These are phyloP conservation scores for Leccinum sublutescens DNA, from an alignment of 768 basidiomycete species.

Conservation along the genomic window DNA sequence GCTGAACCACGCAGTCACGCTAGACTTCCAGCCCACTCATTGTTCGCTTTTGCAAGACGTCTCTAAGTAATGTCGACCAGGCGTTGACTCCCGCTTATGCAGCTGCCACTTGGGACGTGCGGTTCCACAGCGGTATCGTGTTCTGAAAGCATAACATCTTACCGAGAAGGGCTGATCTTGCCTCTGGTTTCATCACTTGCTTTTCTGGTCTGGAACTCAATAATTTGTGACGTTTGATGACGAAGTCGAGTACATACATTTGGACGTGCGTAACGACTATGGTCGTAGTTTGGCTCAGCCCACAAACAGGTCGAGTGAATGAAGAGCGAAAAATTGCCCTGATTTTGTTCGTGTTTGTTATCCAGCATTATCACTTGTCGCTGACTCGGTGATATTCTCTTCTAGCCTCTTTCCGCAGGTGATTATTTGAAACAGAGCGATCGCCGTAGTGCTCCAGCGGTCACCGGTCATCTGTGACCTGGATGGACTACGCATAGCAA, in stretches of 20 bases:
- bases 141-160: not conserved
- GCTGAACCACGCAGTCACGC: not conserved
- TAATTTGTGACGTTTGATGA: slow-evolving; percentile 14
- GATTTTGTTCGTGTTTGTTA: slow-evolving; percentile 9
- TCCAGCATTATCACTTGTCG: too few relatives aligned
- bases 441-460: not conserved
- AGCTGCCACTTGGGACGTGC: not conserved
- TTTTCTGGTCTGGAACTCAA: slow-evolving; percentile 12
- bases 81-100: not conserved
- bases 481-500: not conserved
- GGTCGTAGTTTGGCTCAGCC: not conserved
- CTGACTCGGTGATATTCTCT: not conserved
- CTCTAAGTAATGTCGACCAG: not conserved
- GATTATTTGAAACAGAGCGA: not conserved
- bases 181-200: slow-evolving; percentile 11
- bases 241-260: slow-evolving; percentile 16
- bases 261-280: slow-evolving; percentile 10
- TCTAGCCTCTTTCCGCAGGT: not conserved
- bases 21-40: not conserved
- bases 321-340: not conserved
- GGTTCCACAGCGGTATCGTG: not conserved
- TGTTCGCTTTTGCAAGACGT: not conserved
- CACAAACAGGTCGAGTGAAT: not conserved
- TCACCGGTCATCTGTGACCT: not conserved
- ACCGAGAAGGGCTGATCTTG: not conserved